Conservation (phyloP, 2,329 filamentous ascomycete species). For the Diaporthe eres region DNA sequence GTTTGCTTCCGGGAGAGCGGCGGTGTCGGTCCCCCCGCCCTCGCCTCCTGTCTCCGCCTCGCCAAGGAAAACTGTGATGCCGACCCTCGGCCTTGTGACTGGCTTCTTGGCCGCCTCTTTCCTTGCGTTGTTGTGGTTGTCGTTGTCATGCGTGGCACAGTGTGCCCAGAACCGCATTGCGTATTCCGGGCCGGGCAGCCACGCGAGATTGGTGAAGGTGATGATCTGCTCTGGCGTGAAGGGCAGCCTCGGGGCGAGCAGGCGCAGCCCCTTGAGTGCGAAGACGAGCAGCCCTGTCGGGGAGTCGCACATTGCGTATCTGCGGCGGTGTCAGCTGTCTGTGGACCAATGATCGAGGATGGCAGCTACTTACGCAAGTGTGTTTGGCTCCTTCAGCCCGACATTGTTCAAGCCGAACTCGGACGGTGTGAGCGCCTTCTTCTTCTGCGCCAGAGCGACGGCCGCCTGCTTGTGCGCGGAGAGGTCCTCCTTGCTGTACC, state of each 20-base stretch:
- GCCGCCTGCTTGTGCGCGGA: constrained; percentile 52
- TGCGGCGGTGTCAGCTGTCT: neutral
- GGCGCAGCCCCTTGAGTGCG: constrained; percentile 62
- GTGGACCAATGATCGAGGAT: neutral
- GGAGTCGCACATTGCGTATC: constrained; percentile 73
- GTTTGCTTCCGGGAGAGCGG: constrained; percentile 40
- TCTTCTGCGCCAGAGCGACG: constrained; percentile 39
- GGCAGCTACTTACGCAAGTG: constrained; percentile 55
- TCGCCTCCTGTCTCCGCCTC: constrained; percentile 44
- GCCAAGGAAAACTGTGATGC: constrained; percentile 63
- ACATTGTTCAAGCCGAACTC: constrained; percentile 50
- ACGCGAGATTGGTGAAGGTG: constrained; percentile 72
- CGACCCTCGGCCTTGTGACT: constrained; percentile 55
- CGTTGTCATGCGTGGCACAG: constrained; percentile 55
- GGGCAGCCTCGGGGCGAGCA: constrained; percentile 55
- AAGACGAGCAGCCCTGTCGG: constrained; percentile 71
- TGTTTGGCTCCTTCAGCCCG: constrained; percentile 63
- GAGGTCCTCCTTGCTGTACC: constrained; percentile 69
- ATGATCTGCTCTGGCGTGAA: constrained; percentile 69
- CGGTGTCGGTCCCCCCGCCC: constrained; percentile 34
- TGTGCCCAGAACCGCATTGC: constrained; percentile 70
- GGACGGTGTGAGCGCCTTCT: constrained; percentile 42
- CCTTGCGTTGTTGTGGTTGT: constrained; percentile 48
- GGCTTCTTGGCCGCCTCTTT: constrained; percentile 42
- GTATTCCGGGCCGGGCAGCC: constrained; percentile 76